A percentile compares a stretch with the other conserved stretches of the same genome.
Evolutionary conservation across 352 stramenopile genomes (phyloP).

Genomic region (Globisporangium abappressorium): DNA sequence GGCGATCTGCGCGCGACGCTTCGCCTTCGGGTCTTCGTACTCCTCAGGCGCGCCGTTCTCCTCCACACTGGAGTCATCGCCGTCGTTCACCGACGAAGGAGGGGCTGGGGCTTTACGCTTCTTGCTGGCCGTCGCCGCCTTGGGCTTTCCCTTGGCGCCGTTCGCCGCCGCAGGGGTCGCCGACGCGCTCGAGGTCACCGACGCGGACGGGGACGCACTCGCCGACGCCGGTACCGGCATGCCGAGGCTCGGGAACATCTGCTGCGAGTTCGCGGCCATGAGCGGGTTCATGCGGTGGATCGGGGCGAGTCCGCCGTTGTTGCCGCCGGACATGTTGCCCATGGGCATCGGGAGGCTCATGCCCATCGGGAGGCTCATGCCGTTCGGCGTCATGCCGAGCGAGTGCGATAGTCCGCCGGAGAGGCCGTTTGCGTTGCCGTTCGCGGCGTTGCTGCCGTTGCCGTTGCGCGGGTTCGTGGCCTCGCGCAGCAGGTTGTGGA

Average conservation of each 20-base stretch:
- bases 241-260: conserved; percentile 63
- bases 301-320: conserved; percentile 43
- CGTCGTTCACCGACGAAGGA: conserved; percentile 29
- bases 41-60: conserved; percentile 68
- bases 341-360: conserved; percentile 36
- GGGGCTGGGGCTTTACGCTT: conserved; percentile 66
- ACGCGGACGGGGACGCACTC: conserved; percentile 16
- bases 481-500: conserved; percentile 77
- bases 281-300: conserved; percentile 78
- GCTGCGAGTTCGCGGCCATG: conserved; percentile 50
- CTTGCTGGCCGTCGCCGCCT: conserved; percentile 50
- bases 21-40: conserved; percentile 84
- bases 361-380: conserved; percentile 27
- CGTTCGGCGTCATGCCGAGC: conserved; percentile 40
- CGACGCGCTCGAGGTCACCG: conserved; percentile 15
- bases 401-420: conserved; percentile 32
- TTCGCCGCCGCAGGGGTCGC: conserved; percentile 17
- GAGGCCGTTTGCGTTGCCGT: conserved; percentile 20
- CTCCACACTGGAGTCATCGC: conserved; percentile 47
- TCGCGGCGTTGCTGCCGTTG: conserved; percentile 16
- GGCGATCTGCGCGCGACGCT: conserved; percentile 83
- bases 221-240: conserved; percentile 18
- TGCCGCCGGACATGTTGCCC: conserved; percentile 39
- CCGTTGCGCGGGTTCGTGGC: conserved; percentile 52
- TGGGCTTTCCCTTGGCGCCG: conserved; percentile 46